Evolutionary conservation across 805 yeast genomes (phyloP).

Genomic region (Kodamaea neixiangensis): DNA sequence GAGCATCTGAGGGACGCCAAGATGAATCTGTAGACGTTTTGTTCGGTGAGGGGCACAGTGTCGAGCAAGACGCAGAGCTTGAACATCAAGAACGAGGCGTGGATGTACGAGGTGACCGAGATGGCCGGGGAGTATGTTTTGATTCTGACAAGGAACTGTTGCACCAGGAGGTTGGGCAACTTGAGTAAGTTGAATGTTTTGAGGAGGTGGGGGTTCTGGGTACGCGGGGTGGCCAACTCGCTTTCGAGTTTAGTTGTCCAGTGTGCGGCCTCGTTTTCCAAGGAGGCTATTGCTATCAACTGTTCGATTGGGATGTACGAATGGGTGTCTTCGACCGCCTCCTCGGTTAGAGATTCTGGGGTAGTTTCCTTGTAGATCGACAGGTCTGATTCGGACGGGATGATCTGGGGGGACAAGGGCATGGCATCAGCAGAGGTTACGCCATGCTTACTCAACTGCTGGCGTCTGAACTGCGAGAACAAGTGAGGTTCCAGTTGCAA

Average conservation of each 20-base stretch:
- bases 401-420: constrained; percentile 6
- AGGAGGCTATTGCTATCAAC: constrained; percentile 18
- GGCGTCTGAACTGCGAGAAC: constrained; percentile 25
- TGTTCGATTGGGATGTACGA: constrained; percentile 23
- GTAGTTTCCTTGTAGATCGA: constrained; percentile 17
- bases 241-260: constrained; percentile 19
- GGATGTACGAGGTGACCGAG: constrained; percentile 41
- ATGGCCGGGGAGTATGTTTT: constrained; percentile 42
- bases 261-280: constrained; percentile 14
- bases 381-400: background rate
- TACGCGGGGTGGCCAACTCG: constrained; percentile 20
- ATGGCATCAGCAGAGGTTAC: constrained; percentile 3
- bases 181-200: constrained; percentile 35
- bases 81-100: constrained; percentile 39
- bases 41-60: constrained; percentile 32
- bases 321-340: background rate
- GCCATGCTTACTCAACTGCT: constrained; percentile 24
- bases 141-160: constrained; percentile 37
- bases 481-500: constrained; percentile 27
- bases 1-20: constrained; percentile 42
- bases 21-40: constrained; percentile 42
- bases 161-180: constrained; percentile 36
- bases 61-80: constrained; percentile 36
- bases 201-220: constrained; percentile 31
- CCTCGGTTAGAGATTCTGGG: constrained; percentile 18